Evolutionary conservation across 495 filamentous ascomycete species (phyloP).

Genomic region (Aspergillus egyptiacus): DNA sequence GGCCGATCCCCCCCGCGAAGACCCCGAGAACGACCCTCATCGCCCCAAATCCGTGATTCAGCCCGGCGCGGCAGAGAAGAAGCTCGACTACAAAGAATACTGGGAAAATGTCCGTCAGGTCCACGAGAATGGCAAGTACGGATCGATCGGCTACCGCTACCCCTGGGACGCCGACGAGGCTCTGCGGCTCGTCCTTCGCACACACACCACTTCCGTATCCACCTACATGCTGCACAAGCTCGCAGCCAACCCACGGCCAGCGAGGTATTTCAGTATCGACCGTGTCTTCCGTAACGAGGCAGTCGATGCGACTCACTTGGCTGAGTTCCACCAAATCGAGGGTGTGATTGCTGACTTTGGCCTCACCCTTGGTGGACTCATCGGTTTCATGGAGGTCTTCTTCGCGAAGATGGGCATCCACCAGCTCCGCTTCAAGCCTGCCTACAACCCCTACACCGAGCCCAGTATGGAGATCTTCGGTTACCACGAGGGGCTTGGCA

Average conservation of each 20-base stretch:
- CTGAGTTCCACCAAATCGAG: constrained; percentile 98
- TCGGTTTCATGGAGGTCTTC: constrained; percentile 96
- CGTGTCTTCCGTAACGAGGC: constrained; percentile 95
- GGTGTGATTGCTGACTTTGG: constrained; percentile 96
- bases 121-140: constrained; percentile 81
- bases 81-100: constrained; percentile 72
- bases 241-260: constrained; percentile 71
- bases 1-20: constrained; percentile 72
- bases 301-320: constrained; percentile 92
- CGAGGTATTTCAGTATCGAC: constrained; percentile 95
- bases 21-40: constrained; percentile 46
- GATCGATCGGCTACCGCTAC: constrained; percentile 91
- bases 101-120: constrained; percentile 80
- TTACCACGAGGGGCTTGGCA: constrained; percentile 80
- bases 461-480: constrained; percentile 96
- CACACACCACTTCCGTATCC: constrained; percentile 89
- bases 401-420: constrained; percentile 93
- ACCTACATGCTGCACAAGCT: constrained; percentile 86
- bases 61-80: constrained; percentile 33
- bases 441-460: constrained; percentile 99
- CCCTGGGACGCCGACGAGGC: constrained; percentile 89
- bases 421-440: constrained; percentile 86
- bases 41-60: constrained; percentile 30
- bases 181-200: constrained; percentile 81
- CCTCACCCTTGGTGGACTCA: constrained; percentile 83